Percentiles rank a stretch among this genome's conserved stretches.
These are phyloP conservation scores for Podosphaera xanthii DNA, from an alignment of 2,329 filamentous ascomycete genomes.

Conservation along the genomic window DNA sequence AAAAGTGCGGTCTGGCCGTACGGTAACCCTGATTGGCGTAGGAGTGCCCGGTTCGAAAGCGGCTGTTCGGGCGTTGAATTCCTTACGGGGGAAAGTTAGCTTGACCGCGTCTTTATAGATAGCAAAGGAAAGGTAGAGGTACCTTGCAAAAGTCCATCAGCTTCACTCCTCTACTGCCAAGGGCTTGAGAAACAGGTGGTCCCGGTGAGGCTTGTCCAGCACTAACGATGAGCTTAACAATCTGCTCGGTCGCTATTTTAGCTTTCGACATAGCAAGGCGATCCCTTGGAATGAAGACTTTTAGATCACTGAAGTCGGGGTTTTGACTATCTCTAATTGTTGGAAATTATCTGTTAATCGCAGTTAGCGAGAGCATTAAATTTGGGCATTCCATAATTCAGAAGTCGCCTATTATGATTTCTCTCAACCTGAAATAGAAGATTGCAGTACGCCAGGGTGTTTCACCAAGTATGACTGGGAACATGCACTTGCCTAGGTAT, in stretches of 20 bases:
- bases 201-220: slow-evolving; percentile 87
- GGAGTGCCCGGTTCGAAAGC: slow-evolving; percentile 67
- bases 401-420: too few relatives aligned
- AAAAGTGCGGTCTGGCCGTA: slow-evolving; percentile 83
- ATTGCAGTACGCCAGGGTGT: too few relatives aligned
- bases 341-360: too few relatives aligned
- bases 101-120: slow-evolving; percentile 1
- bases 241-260: slow-evolving; percentile 30
- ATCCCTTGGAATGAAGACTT: too few relatives aligned
- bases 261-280: slow-evolving; percentile 14
- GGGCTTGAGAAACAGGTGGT: slow-evolving; percentile 83
- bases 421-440: too few relatives aligned
- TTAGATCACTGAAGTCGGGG: too few relatives aligned
- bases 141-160: slow-evolving; percentile 99
- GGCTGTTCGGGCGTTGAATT: slow-evolving; percentile 87
- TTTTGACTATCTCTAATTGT: too few relatives aligned
- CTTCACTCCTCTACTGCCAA: slow-evolving; percentile 95
- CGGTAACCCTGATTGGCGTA: slow-evolving; percentile 72
- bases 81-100: slow-evolving; percentile 29
- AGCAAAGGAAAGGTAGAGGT: slow-evolving; percentile 6
- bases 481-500: too few relatives aligned
- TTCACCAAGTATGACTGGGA: too few relatives aligned
- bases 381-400: too few relatives aligned
- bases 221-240: slow-evolving; percentile 94
- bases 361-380: too few relatives aligned